Conservation (phyloP, 169 alveolate genomes). For the Besnoitia besnoiti region DNA sequence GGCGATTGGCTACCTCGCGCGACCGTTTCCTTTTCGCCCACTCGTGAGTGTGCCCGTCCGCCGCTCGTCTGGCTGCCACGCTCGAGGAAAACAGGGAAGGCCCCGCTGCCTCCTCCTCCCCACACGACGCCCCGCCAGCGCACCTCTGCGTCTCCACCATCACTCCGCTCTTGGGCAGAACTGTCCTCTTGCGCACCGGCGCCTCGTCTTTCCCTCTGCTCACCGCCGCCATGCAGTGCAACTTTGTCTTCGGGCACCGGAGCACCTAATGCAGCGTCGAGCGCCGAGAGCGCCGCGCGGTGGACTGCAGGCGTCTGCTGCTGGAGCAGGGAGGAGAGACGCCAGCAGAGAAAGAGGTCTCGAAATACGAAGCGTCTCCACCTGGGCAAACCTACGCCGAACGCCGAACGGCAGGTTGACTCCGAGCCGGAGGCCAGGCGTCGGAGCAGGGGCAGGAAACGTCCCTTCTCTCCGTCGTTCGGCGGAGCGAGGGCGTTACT, state of each 20-base stretch:
- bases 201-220: neutral
- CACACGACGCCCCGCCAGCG: neutral
- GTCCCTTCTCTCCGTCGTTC: neutral
- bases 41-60: no score
- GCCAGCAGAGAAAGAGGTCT: constrained; percentile 15
- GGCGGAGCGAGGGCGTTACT: neutral
- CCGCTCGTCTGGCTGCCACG: neutral
- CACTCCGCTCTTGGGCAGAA: neutral
- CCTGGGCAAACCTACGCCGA: neutral
- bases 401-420: neutral
- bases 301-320: constrained; percentile 8
- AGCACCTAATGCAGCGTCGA: neutral
- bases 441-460: neutral
- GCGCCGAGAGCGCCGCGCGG: neutral
- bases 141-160: neutral
- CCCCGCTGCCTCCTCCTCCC: neutral
- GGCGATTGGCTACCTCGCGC: no score
- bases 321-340: neutral
- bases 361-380: constrained; percentile 12
- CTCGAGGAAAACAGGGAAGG: neutral
- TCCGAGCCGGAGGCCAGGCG: neutral
- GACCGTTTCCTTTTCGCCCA: no score
- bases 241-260: neutral
- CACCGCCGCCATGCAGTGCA: neutral
- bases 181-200: neutral